phyloP scores from a whole-genome alignment of 768 basidiomycete genomes.

The Pleurotus eryngii region DNA sequence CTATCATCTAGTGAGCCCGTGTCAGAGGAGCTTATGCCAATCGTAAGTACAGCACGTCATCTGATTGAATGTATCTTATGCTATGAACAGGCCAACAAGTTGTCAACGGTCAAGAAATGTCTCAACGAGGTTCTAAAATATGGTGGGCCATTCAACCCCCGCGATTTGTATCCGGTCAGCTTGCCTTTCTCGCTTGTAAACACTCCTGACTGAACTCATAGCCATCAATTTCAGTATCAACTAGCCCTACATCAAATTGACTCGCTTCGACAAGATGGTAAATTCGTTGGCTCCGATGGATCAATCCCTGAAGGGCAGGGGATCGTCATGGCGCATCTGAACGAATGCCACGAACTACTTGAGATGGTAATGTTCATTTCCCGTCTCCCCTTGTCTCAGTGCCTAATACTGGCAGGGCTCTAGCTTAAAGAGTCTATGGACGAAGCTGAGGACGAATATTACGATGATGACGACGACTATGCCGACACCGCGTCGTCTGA shows the following conservation, averaged over 20 bases:
- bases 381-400: neutral
- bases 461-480: conserved; percentile 47
- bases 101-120: conserved; percentile 95
- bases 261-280: conserved; percentile 87
- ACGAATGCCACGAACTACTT: conserved; percentile 92
- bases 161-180: conserved; percentile 90
- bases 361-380: conserved; percentile 68
- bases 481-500: conserved; percentile 12
- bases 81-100: conserved; percentile 77
- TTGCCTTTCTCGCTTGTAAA: neutral
- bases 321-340: conserved; percentile 92
- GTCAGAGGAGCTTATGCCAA: conserved; percentile 96
- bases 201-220: no score
- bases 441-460: conserved; percentile 55
- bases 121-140: conserved; percentile 94
- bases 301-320: conserved; percentile 94
- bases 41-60: conserved; percentile 43
- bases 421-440: conserved; percentile 86
- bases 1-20: conserved; percentile 96
- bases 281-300: conserved; percentile 87
- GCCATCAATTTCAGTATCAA: conserved; percentile 63
- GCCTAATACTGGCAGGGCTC: neutral
- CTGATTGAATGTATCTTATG: neutral
- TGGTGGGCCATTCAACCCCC: conserved; percentile 87
- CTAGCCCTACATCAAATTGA: conserved; percentile 95